phyloP scores from a whole-genome alignment of 129 eudicot species.

The Calendula officinalis region DNA sequence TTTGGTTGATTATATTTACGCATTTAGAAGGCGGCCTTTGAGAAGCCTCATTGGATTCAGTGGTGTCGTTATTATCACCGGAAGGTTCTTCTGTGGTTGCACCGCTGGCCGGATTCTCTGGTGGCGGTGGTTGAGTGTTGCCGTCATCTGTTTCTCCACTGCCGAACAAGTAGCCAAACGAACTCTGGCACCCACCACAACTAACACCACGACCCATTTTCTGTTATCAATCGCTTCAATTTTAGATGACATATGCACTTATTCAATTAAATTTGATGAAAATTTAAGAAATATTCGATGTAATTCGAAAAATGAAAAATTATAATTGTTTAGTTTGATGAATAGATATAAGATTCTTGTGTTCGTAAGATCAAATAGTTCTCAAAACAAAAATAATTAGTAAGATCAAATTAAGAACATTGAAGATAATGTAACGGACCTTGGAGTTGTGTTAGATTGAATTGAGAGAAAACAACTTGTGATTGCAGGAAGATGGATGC shows the following conservation, averaged over 20 bases:
- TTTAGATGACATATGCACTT: not conserved
- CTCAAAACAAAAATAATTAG: not conserved
- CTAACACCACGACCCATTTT: conserved; percentile 81
- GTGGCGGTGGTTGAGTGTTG: conserved; percentile 36
- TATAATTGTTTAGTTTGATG: not conserved
- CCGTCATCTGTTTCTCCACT: conserved; percentile 22
- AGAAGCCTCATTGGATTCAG: conserved; percentile 22
- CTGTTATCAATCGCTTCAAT: conserved; percentile 7
- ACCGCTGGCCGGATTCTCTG: conserved; percentile 27
- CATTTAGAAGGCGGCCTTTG: conserved; percentile 27
- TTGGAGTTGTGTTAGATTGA: conserved; percentile 5
- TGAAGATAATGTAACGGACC: conserved; percentile 20
- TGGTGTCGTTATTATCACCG: not conserved
- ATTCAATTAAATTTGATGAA: not conserved
- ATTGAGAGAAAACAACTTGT: conserved; percentile 8
- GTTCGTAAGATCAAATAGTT: not conserved
- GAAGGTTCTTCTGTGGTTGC: conserved; percentile 34
- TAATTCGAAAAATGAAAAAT: not conserved
- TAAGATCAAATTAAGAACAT: not conserved
- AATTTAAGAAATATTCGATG: not conserved
- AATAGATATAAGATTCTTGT: conserved; percentile 5
- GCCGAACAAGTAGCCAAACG: conserved; percentile 68
- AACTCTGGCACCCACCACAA: conserved; percentile 82
- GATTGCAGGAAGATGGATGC: conserved; percentile 23
- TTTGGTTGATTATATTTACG: conserved; percentile 32